Base-by-base conservation (phyloP, 1,139 yeast genomes). In the Nakaseomyces kungkrabaensis region DNA sequence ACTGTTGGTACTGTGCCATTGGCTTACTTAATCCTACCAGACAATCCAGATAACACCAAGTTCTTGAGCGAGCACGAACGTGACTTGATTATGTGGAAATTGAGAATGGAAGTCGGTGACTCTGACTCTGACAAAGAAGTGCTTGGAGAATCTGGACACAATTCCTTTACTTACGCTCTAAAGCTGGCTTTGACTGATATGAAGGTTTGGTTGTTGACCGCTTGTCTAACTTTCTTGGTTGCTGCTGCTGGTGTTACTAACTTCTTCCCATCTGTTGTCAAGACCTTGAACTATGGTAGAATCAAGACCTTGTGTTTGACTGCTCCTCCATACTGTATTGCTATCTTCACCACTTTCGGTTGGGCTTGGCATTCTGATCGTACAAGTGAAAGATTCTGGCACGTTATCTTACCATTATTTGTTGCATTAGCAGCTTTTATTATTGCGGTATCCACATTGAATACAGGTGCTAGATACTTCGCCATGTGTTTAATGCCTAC, bases 401-500 rank as follows among this genome's bases (percentile, higher is more conserved):
- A 79, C 55, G 75, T 76, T 40, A 67, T 71, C 3, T 54, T 67
- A 10, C 82, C 83, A 17, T 62, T 78, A 50, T 43, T 68, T 4
- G 52, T 76, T 5, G 66, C 82, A 0, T 61, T 78, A 55, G 58
- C 71, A 4, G 72, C 82, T 0, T 79, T 78, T 57, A 73, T 79
- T 50, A 78, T 79, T 41, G 72, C 81, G 0, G 79, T 76, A 10
- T 66, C 82, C 1, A 76, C 82, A 1, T 65, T 75, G 51, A 76
- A 78, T 57, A 75, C 77, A 1, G 83, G 78, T 5, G 82, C 82
- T 3, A 68, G 84, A 52, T 79, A 79, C 56, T 77, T 78, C 54
- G 76, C 82, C 43, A 79, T 79, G 82, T 76, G 81, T 62, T 67
- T 79, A 50, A 77, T 79, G 81, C 75, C 79, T 51, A 81, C 81